Conservation (phyloP, 768 basidiomycete genomes). For the Serendipita sp. region DNA sequence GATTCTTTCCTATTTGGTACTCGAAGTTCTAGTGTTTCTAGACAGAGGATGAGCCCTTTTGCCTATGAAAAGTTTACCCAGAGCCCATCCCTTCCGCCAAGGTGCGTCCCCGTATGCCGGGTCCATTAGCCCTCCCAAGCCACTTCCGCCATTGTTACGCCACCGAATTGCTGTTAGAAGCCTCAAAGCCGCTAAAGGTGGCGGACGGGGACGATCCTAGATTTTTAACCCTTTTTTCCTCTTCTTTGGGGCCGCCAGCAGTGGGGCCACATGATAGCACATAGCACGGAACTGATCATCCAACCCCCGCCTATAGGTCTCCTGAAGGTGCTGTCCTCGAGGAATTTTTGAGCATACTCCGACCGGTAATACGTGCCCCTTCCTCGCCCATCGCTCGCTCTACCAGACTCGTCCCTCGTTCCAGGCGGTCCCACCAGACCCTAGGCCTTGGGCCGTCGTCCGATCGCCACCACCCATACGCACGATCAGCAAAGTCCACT, state of each 20-base stretch:
- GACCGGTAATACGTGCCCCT: background rate
- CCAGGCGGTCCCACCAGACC: background rate
- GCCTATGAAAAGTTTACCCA: background rate
- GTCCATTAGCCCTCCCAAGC: background rate
- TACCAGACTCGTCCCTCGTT: background rate
- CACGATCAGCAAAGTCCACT: background rate
- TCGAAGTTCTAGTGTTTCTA: too few species aligned
- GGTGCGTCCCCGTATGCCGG: background rate
- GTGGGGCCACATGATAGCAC: too few species aligned
- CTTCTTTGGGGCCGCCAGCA: too few species aligned
- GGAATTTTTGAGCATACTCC: background rate
- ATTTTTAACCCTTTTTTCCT: background rate
- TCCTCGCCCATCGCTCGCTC: conserved; percentile 1
- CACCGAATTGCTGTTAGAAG: background rate
- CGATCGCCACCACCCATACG: conserved; percentile 3
- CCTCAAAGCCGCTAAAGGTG: background rate
- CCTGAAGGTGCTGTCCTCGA: background rate
- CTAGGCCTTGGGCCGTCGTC: background rate
- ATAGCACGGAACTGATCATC: background rate
- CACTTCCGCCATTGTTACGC: background rate
- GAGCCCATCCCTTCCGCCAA: background rate
- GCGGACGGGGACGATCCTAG: background rate
- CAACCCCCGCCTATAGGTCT: background rate
- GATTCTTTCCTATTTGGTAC: too few species aligned
- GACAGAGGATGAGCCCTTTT: too few species aligned